phyloP scores from a whole-genome alignment of 139 green algal genomes.

The Closterium sp. region DNA sequence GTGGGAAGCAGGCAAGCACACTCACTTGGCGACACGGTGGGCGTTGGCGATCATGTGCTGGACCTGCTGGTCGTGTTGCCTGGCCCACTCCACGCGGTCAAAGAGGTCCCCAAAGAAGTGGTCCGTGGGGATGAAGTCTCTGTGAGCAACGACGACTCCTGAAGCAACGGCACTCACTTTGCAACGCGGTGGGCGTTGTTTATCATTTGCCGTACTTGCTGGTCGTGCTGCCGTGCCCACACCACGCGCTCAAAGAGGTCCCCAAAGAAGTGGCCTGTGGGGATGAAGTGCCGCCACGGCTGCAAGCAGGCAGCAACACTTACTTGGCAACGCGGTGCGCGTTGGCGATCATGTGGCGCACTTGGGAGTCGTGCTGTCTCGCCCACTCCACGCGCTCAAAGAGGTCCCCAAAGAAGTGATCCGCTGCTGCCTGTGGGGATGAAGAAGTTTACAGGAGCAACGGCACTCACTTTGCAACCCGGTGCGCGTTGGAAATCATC shows the following conservation, averaged over 20 bases:
- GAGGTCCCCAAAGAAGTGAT: constrained; percentile 39
- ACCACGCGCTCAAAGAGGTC: constrained; percentile 14
- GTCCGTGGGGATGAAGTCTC: too few relatives aligned
- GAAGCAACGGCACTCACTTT: too few relatives aligned
- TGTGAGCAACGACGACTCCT: too few relatives aligned
- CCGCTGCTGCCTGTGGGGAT: too few relatives aligned
- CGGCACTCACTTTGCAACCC: too few relatives aligned
- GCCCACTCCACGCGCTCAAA: background rate
- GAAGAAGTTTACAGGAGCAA: too few relatives aligned
- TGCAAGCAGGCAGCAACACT: background rate
- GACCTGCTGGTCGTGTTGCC: background rate
- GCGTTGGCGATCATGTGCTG: constrained; percentile 14
- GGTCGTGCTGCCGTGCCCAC: constrained; percentile 2
- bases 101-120: constrained; percentile 34
- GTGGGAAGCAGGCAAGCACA: background rate
- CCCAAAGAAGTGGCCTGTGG: constrained; percentile 27
- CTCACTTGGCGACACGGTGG: background rate
- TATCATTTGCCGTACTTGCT: background rate
- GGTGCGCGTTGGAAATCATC: constrained; percentile 4
- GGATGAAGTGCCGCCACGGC: constrained; percentile 24
- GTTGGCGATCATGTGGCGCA: constrained; percentile 7
- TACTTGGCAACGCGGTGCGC: background rate
- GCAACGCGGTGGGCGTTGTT: constrained; percentile 1
- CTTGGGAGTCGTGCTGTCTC: background rate
- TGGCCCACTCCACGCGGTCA: background rate